Evolutionary conservation across 2,329 filamentous ascomycete species (phyloP), one percentile per base, ranked within the genome.

Genomic region (Sporothrix dimorphospora): DNA sequence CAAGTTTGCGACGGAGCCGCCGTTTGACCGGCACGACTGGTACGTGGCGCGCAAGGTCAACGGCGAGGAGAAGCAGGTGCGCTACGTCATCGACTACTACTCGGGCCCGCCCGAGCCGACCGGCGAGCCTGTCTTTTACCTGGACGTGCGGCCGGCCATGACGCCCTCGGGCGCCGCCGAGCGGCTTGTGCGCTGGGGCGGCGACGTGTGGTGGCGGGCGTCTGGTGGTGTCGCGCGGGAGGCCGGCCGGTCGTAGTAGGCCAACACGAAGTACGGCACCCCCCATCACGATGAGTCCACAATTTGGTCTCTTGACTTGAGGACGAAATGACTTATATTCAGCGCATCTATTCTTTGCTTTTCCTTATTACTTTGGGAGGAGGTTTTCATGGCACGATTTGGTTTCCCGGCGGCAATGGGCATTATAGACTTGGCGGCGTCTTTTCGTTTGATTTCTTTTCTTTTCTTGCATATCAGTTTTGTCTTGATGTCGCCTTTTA

Each of bases 21-120:
- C 96, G 1, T 99, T 99, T 78, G 96, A 99, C 81, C 90, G 96
- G 74, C 96, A 99, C 80, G 96, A 99, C 80, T 99, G 96, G 96
- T 98, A 91, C 79, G 92, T 99, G 55, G 88, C 92, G 75, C 88
- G 96, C 74, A 87, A 91, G 45, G 82, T 87, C 66, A 85, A 90
- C 70, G 93, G 92, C 38, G 80, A 90, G 72, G 86, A 85, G 77
- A 91, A 91, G 79, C 91, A 98, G 83, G 85, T 98, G 61, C 89
- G 96, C 78, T 99, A 99, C 80, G 90, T 99, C 71, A 99, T 99
- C 80, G 96, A 99, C 81, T 98, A 97, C 82, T 98, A 98, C 81
- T 91, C 92, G 45, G 95, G 90, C 6, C 90, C 91, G 30, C 91
- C 92, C 1, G 94, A 97, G 78, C 89, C 91, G 2, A 92, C 89